Evolutionary conservation across 257 asterid species (phyloP).

Genomic region (Fraxinus cuspidata): DNA sequence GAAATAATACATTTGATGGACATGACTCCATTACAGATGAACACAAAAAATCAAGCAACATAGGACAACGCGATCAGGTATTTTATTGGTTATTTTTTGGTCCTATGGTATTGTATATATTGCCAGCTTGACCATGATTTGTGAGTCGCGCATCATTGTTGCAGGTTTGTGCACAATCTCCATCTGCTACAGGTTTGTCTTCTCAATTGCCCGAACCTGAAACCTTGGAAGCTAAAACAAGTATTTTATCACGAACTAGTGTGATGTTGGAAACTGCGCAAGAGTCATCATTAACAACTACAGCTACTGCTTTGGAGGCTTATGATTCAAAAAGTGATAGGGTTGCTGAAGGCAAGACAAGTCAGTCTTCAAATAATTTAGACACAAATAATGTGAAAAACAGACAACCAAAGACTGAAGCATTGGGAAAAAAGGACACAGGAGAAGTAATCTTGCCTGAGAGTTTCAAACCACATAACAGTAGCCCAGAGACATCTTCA

Average conservation of each 20-base stretch:
- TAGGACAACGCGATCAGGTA: conserved; percentile 52
- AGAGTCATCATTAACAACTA: conserved; percentile 30
- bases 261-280: conserved; percentile 34
- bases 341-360: conserved; percentile 19
- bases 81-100: conserved; percentile 25
- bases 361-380: conserved; percentile 28
- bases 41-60: conserved; percentile 30
- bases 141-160: conserved; percentile 4
- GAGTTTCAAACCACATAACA: conserved; percentile 23
- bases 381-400: conserved; percentile 30
- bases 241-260: conserved; percentile 23
- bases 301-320: conserved; percentile 31
- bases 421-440: conserved; percentile 29
- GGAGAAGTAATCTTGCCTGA: conserved; percentile 33
- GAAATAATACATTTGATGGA: conserved; percentile 24
- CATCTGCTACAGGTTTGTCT: conserved; percentile 38
- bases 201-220: conserved; percentile 40
- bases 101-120: conserved; percentile 6
- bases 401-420: conserved; percentile 34
- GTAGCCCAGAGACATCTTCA: conserved; percentile 33
- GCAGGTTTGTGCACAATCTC: conserved; percentile 49
- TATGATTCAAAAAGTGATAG: conserved; percentile 27
- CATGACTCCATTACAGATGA: conserved; percentile 38
- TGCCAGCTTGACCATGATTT: conserved; percentile 20
- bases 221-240: conserved; percentile 26